These are phyloP conservation scores for Amanita pseudoporphyria DNA, from an alignment of 768 basidiomycete genomes.

Conservation along the genomic window DNA sequence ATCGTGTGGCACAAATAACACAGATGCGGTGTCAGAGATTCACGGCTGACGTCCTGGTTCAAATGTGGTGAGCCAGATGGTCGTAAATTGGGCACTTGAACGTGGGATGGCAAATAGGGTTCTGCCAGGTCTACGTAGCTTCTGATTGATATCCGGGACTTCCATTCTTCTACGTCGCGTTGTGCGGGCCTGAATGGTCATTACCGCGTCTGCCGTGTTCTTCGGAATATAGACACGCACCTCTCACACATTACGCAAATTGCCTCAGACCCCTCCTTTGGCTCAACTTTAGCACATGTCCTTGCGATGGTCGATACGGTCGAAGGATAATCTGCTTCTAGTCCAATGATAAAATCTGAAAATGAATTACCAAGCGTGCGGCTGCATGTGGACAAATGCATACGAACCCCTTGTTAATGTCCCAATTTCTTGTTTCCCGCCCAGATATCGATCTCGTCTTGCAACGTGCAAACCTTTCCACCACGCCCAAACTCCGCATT, in stretches of 20 bases:
- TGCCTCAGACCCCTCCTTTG: slow-evolving; percentile 43
- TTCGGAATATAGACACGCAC: slow-evolving; percentile 22
- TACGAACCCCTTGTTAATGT: slow-evolving; percentile 58
- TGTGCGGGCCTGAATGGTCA: slow-evolving; percentile 45
- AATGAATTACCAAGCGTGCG: not conserved
- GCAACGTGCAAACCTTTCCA: slow-evolving; percentile 12
- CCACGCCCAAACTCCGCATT: slow-evolving; percentile 9
- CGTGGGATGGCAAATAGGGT: not conserved
- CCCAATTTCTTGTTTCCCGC: slow-evolving; percentile 49
- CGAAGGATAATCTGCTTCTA: slow-evolving; percentile 79
- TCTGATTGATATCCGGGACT: slow-evolving; percentile 61
- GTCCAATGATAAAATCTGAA: slow-evolving; percentile 67
- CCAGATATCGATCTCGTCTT: slow-evolving; percentile 35
- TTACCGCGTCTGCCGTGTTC: not conserved
- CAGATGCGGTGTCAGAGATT: slow-evolving; percentile 25
- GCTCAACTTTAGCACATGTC: slow-evolving; percentile 69
- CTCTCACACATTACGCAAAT: slow-evolving; percentile 58
- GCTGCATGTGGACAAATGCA: not conserved
- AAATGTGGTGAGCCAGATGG: not conserved
- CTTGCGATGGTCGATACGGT: slow-evolving; percentile 79
- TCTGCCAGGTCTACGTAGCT: slow-evolving; percentile 23
- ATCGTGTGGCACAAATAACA: slow-evolving; percentile 54
- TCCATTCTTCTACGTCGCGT: slow-evolving; percentile 62
- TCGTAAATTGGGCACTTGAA: not conserved
- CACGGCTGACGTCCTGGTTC: not conserved